phyloP scores from a whole-genome alignment of 1,139 yeast species.

The Scheffersomyces cryptocercus region DNA sequence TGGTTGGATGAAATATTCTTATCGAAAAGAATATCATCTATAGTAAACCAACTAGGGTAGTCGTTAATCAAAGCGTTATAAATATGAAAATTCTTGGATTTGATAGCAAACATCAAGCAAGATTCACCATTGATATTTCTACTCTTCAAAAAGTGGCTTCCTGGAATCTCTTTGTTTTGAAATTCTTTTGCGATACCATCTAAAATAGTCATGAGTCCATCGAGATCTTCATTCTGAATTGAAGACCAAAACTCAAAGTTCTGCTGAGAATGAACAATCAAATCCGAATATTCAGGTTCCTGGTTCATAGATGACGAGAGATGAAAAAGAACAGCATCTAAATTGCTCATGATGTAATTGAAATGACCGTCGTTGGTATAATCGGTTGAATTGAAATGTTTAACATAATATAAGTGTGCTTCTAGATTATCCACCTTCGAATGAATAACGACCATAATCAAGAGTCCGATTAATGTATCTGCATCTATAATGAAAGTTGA shows the following conservation, averaged over 20 bases:
- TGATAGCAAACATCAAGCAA: slow-evolving; percentile 55
- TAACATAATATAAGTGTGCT: slow-evolving; percentile 66
- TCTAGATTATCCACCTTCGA: slow-evolving; percentile 60
- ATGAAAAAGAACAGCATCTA: slow-evolving; percentile 79
- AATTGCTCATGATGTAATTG: slow-evolving; percentile 60
- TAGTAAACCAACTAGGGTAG: slow-evolving; percentile 49
- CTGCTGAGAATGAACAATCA: slow-evolving; percentile 43
- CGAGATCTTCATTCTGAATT: slow-evolving; percentile 38
- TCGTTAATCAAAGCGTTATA: slow-evolving; percentile 49
- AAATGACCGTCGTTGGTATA: slow-evolving; percentile 36
- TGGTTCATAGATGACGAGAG: slow-evolving; percentile 34
- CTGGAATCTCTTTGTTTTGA: slow-evolving; percentile 22
- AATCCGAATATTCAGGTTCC: slow-evolving; percentile 33
- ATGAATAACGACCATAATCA: slow-evolving; percentile 71
- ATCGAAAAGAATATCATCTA: slow-evolving; percentile 71
- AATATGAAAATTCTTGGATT: slow-evolving; percentile 39
- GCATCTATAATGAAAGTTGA: slow-evolving; percentile 58
- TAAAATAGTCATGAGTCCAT: slow-evolving; percentile 19
- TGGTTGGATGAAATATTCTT: slow-evolving; percentile 49
- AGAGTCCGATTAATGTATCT: slow-evolving; percentile 72
- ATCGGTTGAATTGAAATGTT: slow-evolving; percentile 50
- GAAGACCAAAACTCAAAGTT: slow-evolving; percentile 60
- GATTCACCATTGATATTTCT: slow-evolving; percentile 70
- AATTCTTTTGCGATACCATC: slow-evolving; percentile 13
- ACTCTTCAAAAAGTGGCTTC: slow-evolving; percentile 48